A percentile compares a stretch with the other conserved stretches of the same genome.
These are phyloP conservation scores for Hirschioporus abietinus DNA, from an alignment of 768 basidiomycete species.

Conservation along the genomic window DNA sequence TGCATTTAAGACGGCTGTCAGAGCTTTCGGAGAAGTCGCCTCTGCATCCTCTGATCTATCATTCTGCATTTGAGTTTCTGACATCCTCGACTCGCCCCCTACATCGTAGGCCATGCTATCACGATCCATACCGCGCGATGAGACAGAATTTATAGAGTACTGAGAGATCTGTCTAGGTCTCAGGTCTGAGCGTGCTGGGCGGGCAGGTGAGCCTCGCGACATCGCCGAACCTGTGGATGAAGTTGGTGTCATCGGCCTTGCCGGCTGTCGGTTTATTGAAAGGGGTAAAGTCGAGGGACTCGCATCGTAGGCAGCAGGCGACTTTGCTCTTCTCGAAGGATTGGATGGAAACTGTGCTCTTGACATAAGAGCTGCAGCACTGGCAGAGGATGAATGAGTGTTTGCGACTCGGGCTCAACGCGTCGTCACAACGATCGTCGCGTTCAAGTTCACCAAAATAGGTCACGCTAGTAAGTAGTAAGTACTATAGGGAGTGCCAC, in stretches of 20 bases:
- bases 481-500: too few relatives aligned
- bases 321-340: conserved; percentile 36
- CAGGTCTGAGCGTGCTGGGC: conserved; percentile 65
- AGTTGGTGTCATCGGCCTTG: conserved; percentile 50
- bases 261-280: conserved; percentile 52
- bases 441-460: background rate
- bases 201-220: conserved; percentile 40
- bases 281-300: conserved; percentile 46
- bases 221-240: conserved; percentile 23
- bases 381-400: conserved; percentile 4
- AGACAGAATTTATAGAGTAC: conserved; percentile 41
- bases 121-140: conserved; percentile 32
- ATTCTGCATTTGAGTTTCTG: conserved; percentile 14
- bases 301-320: conserved; percentile 38
- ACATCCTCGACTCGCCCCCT: conserved; percentile 20
- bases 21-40: conserved; percentile 38
- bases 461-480: background rate
- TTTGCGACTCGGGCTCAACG: background rate
- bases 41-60: conserved; percentile 19
- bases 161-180: conserved; percentile 50
- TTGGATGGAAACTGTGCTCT: conserved; percentile 48
- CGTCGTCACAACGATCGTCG: background rate
- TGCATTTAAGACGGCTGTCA: conserved; percentile 58
- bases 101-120: conserved; percentile 40
- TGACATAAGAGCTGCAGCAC: conserved; percentile 39